Percentiles rank a stretch among this genome's conserved stretches.
phyloP scores from a whole-genome alignment of 768 basidiomycete species.

The Candolleomyces aberdarensis region DNA sequence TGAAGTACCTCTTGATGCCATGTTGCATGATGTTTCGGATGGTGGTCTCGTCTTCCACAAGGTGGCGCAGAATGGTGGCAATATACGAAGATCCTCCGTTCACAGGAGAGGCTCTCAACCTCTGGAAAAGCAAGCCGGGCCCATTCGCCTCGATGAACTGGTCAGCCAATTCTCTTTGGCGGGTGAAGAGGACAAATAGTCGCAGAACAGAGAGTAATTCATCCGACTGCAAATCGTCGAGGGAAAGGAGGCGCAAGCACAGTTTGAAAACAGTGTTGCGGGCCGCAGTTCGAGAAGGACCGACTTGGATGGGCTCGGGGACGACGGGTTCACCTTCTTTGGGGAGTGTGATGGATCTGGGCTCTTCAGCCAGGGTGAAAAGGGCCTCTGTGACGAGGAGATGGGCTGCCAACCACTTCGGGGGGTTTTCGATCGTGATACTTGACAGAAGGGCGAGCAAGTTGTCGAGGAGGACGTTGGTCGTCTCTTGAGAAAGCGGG shows the following conservation, averaged over 20 bases:
- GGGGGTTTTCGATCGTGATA: constrained; percentile 55
- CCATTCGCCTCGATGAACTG: constrained; percentile 71
- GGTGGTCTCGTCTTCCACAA: constrained; percentile 72
- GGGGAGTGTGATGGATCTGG: constrained; percentile 60
- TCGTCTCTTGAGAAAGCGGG: constrained; percentile 54
- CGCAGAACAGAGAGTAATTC: constrained; percentile 81
- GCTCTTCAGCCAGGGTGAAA: constrained; percentile 72
- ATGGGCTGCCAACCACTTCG: constrained; percentile 86
- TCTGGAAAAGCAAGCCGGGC: constrained; percentile 58
- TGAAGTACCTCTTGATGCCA: constrained; percentile 79
- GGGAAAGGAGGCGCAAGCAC: constrained; percentile 65
- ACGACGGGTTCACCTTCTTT: constrained; percentile 66
- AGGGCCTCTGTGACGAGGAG: constrained; percentile 85
- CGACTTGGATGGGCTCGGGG: constrained; percentile 48
- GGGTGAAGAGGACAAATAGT: constrained; percentile 80
- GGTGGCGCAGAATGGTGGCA: constrained; percentile 86
- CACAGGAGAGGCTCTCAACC: constrained; percentile 59
- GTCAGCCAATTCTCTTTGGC: constrained; percentile 60
- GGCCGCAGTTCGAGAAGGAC: constrained; percentile 60
- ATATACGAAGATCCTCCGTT: constrained; percentile 78
- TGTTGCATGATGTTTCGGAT: constrained; percentile 76
- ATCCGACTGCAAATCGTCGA: constrained; percentile 67
- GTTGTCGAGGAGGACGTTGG: constrained; percentile 59
- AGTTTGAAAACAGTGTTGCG: constrained; percentile 71
- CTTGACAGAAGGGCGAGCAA: constrained; percentile 64